Conservation (phyloP, 2,329 filamentous ascomycete species). For the Cytospora paraplurivora region DNA sequence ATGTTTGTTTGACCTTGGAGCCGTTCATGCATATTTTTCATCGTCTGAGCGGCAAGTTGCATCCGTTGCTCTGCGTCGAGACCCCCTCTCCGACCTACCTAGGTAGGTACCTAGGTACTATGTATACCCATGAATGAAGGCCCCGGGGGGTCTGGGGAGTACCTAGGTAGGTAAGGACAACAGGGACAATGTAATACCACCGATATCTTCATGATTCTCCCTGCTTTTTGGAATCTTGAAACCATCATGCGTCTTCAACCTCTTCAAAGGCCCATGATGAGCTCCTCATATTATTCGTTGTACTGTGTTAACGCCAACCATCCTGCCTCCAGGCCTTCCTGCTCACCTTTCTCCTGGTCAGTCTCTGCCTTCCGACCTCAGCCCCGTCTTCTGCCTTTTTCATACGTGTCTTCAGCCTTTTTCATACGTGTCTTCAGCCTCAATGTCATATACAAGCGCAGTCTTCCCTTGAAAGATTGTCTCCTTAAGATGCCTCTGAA, state of each 20-base stretch:
- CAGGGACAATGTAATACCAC: background rate
- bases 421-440: background rate
- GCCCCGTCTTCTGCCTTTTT: background rate
- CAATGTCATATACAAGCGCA: background rate
- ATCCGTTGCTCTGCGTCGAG: background rate
- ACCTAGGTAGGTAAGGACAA: background rate
- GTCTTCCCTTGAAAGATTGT: background rate
- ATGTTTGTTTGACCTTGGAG: too few relatives aligned
- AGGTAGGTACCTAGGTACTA: too few relatives aligned
- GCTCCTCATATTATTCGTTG: slow-evolving; percentile 14
- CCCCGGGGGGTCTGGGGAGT: too few relatives aligned
- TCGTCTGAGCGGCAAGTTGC: too few relatives aligned
- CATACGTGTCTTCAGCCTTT: background rate
- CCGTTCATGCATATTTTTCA: too few relatives aligned
- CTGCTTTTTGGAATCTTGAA: background rate
- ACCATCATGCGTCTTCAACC: background rate
- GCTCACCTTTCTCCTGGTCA: background rate
- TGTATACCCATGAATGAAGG: background rate
- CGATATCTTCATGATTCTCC: background rate
- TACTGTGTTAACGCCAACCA: background rate
- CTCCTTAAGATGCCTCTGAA: slow-evolving; percentile 44
- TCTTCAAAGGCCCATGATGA: background rate
- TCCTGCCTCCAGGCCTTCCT: background rate
- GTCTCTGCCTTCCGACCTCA: background rate
- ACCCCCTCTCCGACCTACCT: too few relatives aligned